A percentile compares a stretch with the other conserved stretches of the same genome.
phyloP scores from a whole-genome alignment of 2,329 filamentous ascomycete genomes.

The Colletotrichum sp. region DNA sequence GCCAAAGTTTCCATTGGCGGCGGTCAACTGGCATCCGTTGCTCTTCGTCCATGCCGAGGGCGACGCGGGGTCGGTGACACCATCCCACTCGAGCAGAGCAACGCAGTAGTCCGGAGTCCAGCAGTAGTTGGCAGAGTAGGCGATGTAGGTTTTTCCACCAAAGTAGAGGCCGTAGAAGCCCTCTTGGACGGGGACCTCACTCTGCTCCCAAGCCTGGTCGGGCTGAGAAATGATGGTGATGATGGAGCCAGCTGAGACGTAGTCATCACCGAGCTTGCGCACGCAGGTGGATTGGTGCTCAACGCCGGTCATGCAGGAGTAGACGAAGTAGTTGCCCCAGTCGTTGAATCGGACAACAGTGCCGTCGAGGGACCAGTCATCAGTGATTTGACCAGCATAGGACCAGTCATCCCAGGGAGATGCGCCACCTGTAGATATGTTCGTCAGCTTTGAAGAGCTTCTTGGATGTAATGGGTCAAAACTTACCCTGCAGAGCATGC shows the following conservation, averaged over 20 bases:
- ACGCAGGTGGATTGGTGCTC: conserved; percentile 42
- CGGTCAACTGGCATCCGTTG: conserved; percentile 53
- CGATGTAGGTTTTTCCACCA: conserved; percentile 55
- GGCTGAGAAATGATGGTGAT: conserved; percentile 56
- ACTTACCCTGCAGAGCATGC: conserved; percentile 55
- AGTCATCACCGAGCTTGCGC: conserved; percentile 43
- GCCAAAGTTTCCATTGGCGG: conserved; percentile 61
- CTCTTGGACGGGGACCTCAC: conserved; percentile 58
- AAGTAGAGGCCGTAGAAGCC: conserved; percentile 59
- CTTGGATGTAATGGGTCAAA: not conserved
- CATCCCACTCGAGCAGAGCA: conserved; percentile 58
- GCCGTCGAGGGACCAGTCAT: conserved; percentile 59
- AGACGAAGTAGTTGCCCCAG: conserved; percentile 57
- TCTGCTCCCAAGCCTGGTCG: conserved; percentile 54
- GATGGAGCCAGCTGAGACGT: conserved; percentile 44
- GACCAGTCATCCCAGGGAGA: conserved; percentile 56
- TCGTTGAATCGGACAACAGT: conserved; percentile 53
- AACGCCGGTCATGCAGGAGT: conserved; percentile 54
- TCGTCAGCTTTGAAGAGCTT: not conserved
- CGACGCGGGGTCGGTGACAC: conserved; percentile 49
- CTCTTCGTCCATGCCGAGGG: conserved; percentile 56
- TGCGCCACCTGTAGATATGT: conserved; percentile 45
- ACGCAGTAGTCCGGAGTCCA: conserved; percentile 61
- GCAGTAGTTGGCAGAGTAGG: conserved; percentile 62
- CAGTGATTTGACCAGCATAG: conserved; percentile 52